Evolutionary conservation across 495 filamentous ascomycete species (phyloP), one percentile per base, ranked within the genome.

Genomic region (Parachaetomium inaequale): DNA sequence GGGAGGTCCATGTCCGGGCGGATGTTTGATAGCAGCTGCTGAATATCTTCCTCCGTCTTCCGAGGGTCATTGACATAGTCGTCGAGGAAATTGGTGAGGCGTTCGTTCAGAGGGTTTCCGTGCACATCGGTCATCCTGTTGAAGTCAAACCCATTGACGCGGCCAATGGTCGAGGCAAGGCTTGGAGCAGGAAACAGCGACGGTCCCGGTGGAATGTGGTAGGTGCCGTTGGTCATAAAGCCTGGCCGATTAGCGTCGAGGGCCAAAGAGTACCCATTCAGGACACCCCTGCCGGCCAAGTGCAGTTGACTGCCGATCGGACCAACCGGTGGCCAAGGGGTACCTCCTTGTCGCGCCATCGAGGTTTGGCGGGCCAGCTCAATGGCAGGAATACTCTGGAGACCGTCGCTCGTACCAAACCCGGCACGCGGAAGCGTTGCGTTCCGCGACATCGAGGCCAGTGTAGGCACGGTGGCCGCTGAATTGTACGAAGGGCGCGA

Each of bases 1-100:
- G 87, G 82, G 7, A 90, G 77, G 2, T 92, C 87, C 60, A 82
- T 81, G 68, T 92, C 90, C 15, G 89, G 87, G 32, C 87, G 84
- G 59, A 92, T 91, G 51, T 89, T 90, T 12, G 85, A 82, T 38
- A 92, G 74, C 14, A 92, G 69, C 10, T 83, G 75, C 60, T 87
- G 83, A 54, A 92, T 86, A 64, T 92, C 88, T 19, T 87, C 76
- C 42, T 78, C 71, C 3, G 81, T 84, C 57, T 86, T 82, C 25
- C 80, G 80, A 1, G 85, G 82, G 65, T 89, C 85, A 19, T 78
- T 72, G 7, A 78, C 70, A 59, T 74, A 72, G 49, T 79, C 76
- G 40, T 78, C 65, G 43, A 78, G 57, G 31, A 73, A 74, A 19
- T 66, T 68, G 21, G 50, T 63, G 25, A 78, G 68, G 15, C 63